Conservation (phyloP, 768 basidiomycete genomes). For the Rhodotorula taiwanensis region DNA sequence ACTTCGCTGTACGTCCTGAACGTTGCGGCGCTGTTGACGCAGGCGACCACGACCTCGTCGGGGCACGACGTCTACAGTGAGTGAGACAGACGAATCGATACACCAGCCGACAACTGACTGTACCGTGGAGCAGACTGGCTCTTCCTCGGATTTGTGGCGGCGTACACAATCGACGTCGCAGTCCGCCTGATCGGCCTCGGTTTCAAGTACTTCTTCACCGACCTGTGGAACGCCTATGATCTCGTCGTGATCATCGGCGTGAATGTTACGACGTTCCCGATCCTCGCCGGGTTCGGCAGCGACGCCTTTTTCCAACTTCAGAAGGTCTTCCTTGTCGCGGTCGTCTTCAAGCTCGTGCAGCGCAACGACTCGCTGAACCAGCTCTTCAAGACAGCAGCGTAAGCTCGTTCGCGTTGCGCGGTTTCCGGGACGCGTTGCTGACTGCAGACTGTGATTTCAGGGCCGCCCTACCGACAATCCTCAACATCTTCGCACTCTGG, state of each 20-base stretch:
- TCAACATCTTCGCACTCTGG: slow-evolving; percentile 81
- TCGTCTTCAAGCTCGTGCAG: slow-evolving; percentile 90
- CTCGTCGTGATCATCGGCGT: slow-evolving; percentile 70
- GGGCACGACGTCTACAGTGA: slow-evolving; percentile 33
- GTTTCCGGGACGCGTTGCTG: slow-evolving; percentile 1
- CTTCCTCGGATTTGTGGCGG: slow-evolving; percentile 63
- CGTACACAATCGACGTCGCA: slow-evolving; percentile 69
- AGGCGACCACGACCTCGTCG: slow-evolving; percentile 29
- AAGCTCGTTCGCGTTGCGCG: slow-evolving; percentile 45
- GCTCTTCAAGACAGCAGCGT: slow-evolving; percentile 93
- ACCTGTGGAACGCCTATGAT: slow-evolving; percentile 94
- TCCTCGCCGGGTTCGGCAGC: slow-evolving; percentile 52
- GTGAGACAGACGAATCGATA: not conserved
- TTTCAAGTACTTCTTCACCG: slow-evolving; percentile 65
- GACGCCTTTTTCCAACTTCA: slow-evolving; percentile 52
- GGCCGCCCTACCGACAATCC: slow-evolving; percentile 80
- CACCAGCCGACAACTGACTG: slow-evolving; percentile 15
- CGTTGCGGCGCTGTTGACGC: slow-evolving; percentile 67
- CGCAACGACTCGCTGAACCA: slow-evolving; percentile 80
- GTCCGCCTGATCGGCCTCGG: slow-evolving; percentile 80
- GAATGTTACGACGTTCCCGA: slow-evolving; percentile 70
- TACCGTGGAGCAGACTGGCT: slow-evolving; percentile 52
- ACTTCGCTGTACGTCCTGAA: slow-evolving; percentile 72
- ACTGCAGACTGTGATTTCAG: slow-evolving; percentile 6
- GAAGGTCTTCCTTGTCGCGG: slow-evolving; percentile 79